Evolutionary conservation across 225 moss, liverwort and hornwort species (phyloP).

Genomic region (Pseudisothecium myosuroides): DNA sequence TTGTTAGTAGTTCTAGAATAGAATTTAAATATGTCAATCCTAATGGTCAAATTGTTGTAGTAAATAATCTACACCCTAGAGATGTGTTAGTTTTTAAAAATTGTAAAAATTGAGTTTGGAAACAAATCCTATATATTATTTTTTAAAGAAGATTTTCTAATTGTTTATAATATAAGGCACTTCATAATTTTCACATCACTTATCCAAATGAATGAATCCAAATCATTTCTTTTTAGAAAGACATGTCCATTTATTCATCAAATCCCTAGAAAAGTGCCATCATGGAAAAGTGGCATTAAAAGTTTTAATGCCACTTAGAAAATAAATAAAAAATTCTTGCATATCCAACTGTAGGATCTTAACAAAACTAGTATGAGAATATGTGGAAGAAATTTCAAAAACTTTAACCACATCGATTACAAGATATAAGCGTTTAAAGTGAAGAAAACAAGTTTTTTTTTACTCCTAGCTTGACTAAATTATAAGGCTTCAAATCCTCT

Average conservation of each 20-base stretch:
- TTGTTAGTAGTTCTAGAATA: not conserved
- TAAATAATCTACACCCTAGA: accelerated
- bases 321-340: no score
- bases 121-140: not conserved
- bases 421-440: not conserved
- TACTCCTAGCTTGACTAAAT: accelerated
- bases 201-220: not conserved
- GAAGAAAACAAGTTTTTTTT: not conserved
- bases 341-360: not conserved
- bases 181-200: not conserved
- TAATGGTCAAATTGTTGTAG: not conserved
- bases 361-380: accelerated
- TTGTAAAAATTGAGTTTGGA: not conserved
- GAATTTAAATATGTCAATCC: not conserved
- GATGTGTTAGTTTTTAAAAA: not conserved
- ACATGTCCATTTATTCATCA: no score
- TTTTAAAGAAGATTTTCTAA: not conserved
- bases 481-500: not conserved
- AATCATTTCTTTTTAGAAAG: not conserved
- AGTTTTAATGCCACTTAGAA: no score
- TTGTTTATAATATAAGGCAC: accelerated
- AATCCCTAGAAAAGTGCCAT: no score
- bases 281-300: no score
- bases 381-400: not conserved
- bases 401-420: not conserved